Evolutionary conservation across 805 yeast species (phyloP).

Genomic region (Metschnikowia drakensbergensis): DNA sequence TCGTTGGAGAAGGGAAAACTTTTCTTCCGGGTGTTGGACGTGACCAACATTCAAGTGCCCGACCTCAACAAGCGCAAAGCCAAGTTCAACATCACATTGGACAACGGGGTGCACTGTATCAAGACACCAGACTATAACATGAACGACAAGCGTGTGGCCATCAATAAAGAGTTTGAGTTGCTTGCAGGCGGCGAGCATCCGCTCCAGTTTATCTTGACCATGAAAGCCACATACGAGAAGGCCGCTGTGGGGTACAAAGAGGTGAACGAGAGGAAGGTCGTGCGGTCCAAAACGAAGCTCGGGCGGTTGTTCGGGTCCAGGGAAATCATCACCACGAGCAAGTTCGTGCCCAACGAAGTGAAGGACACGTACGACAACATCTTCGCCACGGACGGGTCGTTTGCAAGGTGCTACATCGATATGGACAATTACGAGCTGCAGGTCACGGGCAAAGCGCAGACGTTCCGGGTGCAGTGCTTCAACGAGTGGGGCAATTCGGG

Average conservation of each 20-base stretch:
- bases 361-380: slow-evolving; percentile 58
- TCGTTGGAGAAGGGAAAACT: slow-evolving; percentile 50
- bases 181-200: slow-evolving; percentile 48
- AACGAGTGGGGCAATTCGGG: slow-evolving; percentile 68
- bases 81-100: slow-evolving; percentile 53
- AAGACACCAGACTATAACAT: slow-evolving; percentile 55
- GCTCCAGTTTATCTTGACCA: slow-evolving; percentile 64
- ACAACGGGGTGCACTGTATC: slow-evolving; percentile 79
- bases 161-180: slow-evolving; percentile 77
- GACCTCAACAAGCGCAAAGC: slow-evolving; percentile 45
- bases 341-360: slow-evolving; percentile 48
- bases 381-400: slow-evolving; percentile 85
- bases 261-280: slow-evolving; percentile 53
- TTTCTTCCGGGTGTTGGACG: slow-evolving; percentile 47
- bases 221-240: slow-evolving; percentile 60
- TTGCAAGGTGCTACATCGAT: slow-evolving; percentile 70
- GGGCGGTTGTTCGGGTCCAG: slow-evolving; percentile 49
- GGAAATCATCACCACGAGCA: slow-evolving; percentile 46
- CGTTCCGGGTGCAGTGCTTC: slow-evolving; percentile 57
- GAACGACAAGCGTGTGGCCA: slow-evolving; percentile 27
- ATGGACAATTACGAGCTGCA: slow-evolving; percentile 55
- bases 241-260: slow-evolving; percentile 52
- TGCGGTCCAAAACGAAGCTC: slow-evolving; percentile 41
- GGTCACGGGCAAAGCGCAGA: slow-evolving; percentile 50
- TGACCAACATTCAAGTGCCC: slow-evolving; percentile 46